A percentile compares a stretch with the other conserved stretches of the same genome.
Evolutionary conservation across 139 green algal species (phyloP).

Genomic region (Chlorella sp.): DNA sequence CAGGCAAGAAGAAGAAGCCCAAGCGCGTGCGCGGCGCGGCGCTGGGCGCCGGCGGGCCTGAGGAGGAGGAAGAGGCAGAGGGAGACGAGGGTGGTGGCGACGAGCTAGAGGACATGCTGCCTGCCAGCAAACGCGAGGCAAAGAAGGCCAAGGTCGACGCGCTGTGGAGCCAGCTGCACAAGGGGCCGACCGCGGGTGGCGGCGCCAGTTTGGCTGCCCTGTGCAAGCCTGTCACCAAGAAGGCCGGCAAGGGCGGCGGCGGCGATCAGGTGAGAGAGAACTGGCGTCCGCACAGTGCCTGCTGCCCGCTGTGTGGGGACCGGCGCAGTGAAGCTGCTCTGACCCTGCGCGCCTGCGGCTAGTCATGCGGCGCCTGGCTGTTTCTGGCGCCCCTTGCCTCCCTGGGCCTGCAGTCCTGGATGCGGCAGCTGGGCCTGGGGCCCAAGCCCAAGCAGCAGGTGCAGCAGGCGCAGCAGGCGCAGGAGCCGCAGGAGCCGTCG

Average conservation of each 20-base stretch:
- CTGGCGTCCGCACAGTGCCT: neutral
- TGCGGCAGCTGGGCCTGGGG: slow-evolving; percentile 42
- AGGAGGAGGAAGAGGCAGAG: neutral
- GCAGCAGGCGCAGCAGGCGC: slow-evolving; percentile 11
- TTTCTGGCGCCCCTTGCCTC: no score
- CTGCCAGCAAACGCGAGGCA: slow-evolving; percentile 17
- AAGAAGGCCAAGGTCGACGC: slow-evolving; percentile 52
- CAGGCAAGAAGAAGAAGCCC: slow-evolving; percentile 29
- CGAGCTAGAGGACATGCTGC: slow-evolving; percentile 4
- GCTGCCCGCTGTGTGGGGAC: neutral
- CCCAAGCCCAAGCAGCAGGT: slow-evolving; percentile 13
- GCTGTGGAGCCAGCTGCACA: slow-evolving; percentile 47
- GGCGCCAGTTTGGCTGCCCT: slow-evolving; percentile 17
- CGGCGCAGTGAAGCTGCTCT: no score
- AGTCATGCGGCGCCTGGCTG: no score
- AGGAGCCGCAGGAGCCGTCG: neutral
- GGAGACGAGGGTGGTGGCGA: neutral
- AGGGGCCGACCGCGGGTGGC: neutral
- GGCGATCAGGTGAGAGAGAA: no score
- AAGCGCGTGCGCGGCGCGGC: slow-evolving; percentile 25
- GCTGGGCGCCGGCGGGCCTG: neutral
- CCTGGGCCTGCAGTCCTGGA: slow-evolving; percentile 47
- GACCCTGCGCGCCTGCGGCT: no score
- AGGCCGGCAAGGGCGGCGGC: neutral
- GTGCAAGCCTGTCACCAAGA: slow-evolving; percentile 20